Evolutionary conservation across 2,329 filamentous ascomycete species (phyloP), one percentile per base, ranked within the genome.

Genomic region (Pseudogymnoascus sp.): DNA sequence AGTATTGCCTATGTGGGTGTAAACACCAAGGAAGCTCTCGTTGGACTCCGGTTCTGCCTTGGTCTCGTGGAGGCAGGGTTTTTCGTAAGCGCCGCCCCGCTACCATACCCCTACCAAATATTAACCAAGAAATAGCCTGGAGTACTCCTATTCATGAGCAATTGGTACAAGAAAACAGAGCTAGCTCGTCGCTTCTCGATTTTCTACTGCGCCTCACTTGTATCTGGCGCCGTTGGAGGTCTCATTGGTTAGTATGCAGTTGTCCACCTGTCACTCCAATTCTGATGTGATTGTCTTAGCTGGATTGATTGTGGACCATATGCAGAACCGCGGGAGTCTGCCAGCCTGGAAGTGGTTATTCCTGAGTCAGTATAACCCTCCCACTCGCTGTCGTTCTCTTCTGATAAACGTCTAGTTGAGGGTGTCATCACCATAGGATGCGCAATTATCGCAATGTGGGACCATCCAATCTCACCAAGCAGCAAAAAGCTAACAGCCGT

Each of bases 101-200:
- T 18, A 5, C 5, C 4, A 34, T 21, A 42, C 11, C 16, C 18
- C 16, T 62, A 25, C 21, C 18, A 31, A 53, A 21, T 53, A 11
- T 40, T 62, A 1, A 62, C 40, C 21, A 16, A 16, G 25, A 46
- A 50, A 10, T 62, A 62, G 60, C 46, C 46, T 12, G 76, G 75
- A 1, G 77, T 81, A 3, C 70, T 82, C 10, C 75, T 79, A 31
- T 76, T 83, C 37, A 73, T 84, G 8, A 81, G 78, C 1, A 81
- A 78, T 0, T 84, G 81, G 80, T 84, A 84, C 68, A 82, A 81
- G 70, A 78, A 76, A 36, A 71, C 77, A 6, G 80, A 82, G 67
- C 76, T 79, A 66, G 79, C 79, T 8, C 84, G 82, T 68, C 76
- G 82, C 1, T 83, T 84, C 65, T 79, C 78, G 31, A 74, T 84